Evolutionary conservation across 345 rosid species (phyloP).

Genomic region (Salix brachista): DNA sequence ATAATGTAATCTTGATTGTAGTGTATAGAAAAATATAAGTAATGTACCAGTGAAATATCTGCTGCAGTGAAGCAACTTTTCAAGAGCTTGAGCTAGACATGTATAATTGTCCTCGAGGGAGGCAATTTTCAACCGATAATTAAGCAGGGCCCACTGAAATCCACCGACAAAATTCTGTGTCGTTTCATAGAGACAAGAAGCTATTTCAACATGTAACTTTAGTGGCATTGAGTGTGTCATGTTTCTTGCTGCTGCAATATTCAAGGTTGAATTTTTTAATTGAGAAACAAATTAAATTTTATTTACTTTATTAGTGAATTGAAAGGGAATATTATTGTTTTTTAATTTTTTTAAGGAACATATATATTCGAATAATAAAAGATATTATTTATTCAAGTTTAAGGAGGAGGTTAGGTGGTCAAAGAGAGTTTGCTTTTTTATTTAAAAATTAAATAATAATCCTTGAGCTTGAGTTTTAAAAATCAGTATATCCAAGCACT

Average conservation of each 20-base stretch:
- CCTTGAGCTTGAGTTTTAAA: too few relatives aligned
- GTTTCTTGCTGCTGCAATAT: not conserved
- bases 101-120: not conserved
- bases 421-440: too few relatives aligned
- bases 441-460: too few relatives aligned
- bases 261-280: too few relatives aligned
- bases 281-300: not conserved
- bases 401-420: too few relatives aligned
- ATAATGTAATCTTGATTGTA: not conserved
- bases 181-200: not conserved
- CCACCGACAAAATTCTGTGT: not conserved
- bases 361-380: too few relatives aligned
- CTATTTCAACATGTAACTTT: not conserved
- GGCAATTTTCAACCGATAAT: not conserved
- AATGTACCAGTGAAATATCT: not conserved
- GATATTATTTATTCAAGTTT: too few relatives aligned
- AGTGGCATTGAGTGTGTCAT: not conserved
- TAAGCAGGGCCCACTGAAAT: not conserved
- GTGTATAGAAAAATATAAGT: too few relatives aligned
- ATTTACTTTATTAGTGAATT: not conserved
- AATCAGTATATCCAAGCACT: too few relatives aligned
- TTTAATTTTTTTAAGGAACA: too few relatives aligned
- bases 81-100: not conserved
- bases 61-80: not conserved
- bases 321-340: too few relatives aligned